phyloP scores from a whole-genome alignment of 2,329 filamentous ascomycete genomes.

The Neurospora crassa region DNA sequence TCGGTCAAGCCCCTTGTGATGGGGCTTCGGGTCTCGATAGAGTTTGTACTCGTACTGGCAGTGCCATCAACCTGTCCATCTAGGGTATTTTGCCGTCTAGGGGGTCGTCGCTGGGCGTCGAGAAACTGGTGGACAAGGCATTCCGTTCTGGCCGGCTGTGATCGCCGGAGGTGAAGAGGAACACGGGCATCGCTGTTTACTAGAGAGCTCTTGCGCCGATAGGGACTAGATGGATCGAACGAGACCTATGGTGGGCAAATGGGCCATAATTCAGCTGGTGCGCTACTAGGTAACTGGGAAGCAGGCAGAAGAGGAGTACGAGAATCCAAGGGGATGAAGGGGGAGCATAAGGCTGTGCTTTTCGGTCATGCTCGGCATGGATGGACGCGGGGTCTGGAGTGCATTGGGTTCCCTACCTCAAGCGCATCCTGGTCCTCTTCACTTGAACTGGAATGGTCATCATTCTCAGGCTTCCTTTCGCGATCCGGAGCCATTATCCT shows the following conservation, averaged over 20 bases:
- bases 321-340: background rate
- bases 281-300: background rate
- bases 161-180: slow-evolving; percentile 25
- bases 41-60: slow-evolving; percentile 15
- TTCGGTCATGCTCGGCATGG: background rate
- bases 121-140: slow-evolving; percentile 59
- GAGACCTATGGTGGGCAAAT: slow-evolving; percentile 36
- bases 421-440: slow-evolving; percentile 42
- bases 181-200: slow-evolving; percentile 37
- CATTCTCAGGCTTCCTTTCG: slow-evolving; percentile 7
- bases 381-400: background rate
- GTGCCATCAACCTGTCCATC: slow-evolving; percentile 5
- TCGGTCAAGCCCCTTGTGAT: background rate
- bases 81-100: slow-evolving; percentile 11
- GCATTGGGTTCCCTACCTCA: slow-evolving; percentile 33
- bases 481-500: background rate
- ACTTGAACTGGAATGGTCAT: slow-evolving; percentile 34
- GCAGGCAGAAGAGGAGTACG: background rate
- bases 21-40: background rate
- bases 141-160: slow-evolving; percentile 35
- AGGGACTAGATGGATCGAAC: slow-evolving; percentile 50
- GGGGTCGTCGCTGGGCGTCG: slow-evolving; percentile 40
- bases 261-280: background rate
- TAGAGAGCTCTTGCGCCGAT: slow-evolving; percentile 58
- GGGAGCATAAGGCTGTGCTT: background rate